phyloP scores from a whole-genome alignment of 2,329 filamentous ascomycete species.

The Acephala macrosclerotiorum region DNA sequence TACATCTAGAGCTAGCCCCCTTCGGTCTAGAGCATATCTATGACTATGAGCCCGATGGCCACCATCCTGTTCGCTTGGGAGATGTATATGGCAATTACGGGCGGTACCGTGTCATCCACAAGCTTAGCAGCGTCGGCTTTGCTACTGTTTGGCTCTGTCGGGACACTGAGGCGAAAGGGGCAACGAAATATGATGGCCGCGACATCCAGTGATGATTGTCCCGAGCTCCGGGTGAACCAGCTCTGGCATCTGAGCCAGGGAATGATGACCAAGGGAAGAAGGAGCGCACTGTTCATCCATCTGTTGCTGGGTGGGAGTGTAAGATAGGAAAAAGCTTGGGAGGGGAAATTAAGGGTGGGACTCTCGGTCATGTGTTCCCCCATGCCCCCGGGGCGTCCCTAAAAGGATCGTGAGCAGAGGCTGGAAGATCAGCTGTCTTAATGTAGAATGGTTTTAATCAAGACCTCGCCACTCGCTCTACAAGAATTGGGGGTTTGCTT shows the following conservation, averaged over 20 bases:
- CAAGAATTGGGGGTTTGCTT: too few species aligned
- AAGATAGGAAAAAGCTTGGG: too few species aligned
- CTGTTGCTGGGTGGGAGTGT: conserved; percentile 19
- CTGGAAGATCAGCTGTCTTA: too few species aligned
- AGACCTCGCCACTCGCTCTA: too few species aligned
- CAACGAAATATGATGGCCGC: conserved; percentile 25
- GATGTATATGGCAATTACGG: conserved; percentile 26
- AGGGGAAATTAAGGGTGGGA: too few species aligned
- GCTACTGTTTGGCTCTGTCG: conserved; percentile 50
- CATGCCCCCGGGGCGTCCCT: too few species aligned
- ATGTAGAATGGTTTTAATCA: too few species aligned
- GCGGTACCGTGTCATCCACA: conserved; percentile 48
- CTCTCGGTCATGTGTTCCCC: too few species aligned
- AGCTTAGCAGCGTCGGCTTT: conserved; percentile 50
- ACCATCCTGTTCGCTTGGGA: conserved; percentile 38
- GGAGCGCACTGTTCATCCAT: conserved; percentile 10
- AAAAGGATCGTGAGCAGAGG: too few species aligned
- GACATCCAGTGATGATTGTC: conserved; percentile 16
- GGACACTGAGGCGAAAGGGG: conserved; percentile 35
- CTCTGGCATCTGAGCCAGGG: conserved; percentile 5
- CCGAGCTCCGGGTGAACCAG: conserved; percentile 23
- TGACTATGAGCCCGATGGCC: conserved; percentile 30
- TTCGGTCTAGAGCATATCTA: conserved; percentile 25
- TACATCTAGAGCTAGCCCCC: conserved; percentile 17
- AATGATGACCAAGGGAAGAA: conserved; percentile 8